Evolutionary conservation across 1,139 yeast genomes (phyloP), one percentile per base, ranked within the genome.

Genomic region (Protomyces lactucae-debilis): DNA sequence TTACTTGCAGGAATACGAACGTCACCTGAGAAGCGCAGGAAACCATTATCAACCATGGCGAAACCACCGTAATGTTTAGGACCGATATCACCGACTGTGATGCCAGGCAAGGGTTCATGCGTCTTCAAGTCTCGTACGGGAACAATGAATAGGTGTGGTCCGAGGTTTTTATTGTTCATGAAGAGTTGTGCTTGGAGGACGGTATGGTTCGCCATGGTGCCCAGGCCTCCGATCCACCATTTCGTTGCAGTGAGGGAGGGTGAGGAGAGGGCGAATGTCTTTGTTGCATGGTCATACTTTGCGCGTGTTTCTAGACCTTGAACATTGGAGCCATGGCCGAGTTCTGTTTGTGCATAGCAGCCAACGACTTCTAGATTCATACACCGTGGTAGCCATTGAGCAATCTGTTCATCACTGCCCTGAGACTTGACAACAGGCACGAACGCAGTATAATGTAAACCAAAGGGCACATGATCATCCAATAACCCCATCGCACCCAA

Each of bases 191-290:
- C 97, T 73, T 85, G 90, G 56, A 83, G 86, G 51, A 87, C 83
- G 36, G 90, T 79, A 76, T 91, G 97, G 60, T 93, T 88, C 9
- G 97, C 87, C 37, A 96, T 86, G 74, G 89, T 96, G 8, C 97
- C 97, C 63, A 97, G 97, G 73, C 97, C 97, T 64, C 97, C 97
- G 73, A 91, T 91, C 97, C 97, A 91, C 97, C 97, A 91, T 77
- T 91, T 91, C 66, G 97, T 88, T 51, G 97, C 96, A 64, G 93
- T 91, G 68, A 88, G 77, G 73, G 89, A 89, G 5, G 97, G 97
- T 35, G 97, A 91, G 74, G 88, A 84, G 70, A 91, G 85, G 65
- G 82, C 75, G 71, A 91, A 88, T 68, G 85, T 83, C 72, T 88
- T 90, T 37, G 80, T 80, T 32, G 76, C 78, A 55, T 79, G 78